Evolutionary conservation across 75 land plant genomes (phyloP), one percentile per base, ranked within the genome.

Genomic region (Picea glauca): DNA sequence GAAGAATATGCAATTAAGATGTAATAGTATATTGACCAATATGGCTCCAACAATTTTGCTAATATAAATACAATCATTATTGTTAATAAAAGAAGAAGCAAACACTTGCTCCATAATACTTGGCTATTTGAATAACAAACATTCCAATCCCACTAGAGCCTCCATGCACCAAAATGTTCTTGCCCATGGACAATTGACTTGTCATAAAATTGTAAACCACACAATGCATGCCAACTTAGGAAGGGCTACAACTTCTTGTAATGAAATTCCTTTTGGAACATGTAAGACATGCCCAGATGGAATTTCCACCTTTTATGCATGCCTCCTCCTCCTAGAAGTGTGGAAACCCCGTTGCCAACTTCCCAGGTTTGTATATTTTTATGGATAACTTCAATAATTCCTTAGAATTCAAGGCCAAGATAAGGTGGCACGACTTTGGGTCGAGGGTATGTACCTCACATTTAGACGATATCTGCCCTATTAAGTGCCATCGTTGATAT

Each of bases 221-320:
- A 96, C 99, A 32, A 98, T 96, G 82, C 95, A 94, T 4, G 90
- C 92, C 58, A 96, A 98, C 80, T 96, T 98, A 23, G 99, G 99
- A 33, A 96, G 75, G 26, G 26, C 26, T 26, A 26, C 26, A 26
- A 26, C 26, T 26, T 26, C 26, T 26, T 26, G 26, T 26, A 26
- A 26, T 26, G 26, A 26, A 26, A 26, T 26, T 26, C 26, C 26
- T 26, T 26, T 26, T 26, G 26, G 30, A 62, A 91, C 75, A 18
- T 95, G 99, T 80, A 96, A 88, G 58, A 92, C 85, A 74, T 92
- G 99, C 31, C 80, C 93, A 20, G 86, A 89, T 31, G 93, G 90
- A 30, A 91, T 95, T 46, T 86, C 93, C 3, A 96, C 95, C 76
- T 92, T 96, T 78, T 96, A 98, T 43, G 99, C 99, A 90, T 96